Conservation (phyloP, 129 eudicot genomes). For the Apium graveolens region DNA sequence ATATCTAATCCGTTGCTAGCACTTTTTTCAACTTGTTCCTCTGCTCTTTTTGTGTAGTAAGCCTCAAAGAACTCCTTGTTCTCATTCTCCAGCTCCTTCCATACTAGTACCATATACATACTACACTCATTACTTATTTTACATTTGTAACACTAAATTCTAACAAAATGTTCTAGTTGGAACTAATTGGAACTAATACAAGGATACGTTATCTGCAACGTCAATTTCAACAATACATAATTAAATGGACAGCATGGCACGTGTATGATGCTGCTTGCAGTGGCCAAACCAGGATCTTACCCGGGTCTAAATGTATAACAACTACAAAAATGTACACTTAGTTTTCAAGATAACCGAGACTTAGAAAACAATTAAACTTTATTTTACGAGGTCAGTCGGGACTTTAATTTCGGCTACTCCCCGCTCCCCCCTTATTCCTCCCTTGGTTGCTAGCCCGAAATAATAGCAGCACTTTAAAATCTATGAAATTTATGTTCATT, state of each 20-base stretch:
- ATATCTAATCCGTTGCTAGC: not conserved
- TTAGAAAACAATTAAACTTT: no score
- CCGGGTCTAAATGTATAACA: no score
- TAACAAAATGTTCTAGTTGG: not conserved
- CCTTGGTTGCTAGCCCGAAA: not conserved
- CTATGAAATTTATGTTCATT: not conserved
- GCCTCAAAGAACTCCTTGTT: conserved; percentile 61
- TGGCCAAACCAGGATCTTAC: no score
- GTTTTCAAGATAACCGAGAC: no score
- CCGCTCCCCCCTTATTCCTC: no score
- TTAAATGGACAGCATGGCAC: no score
- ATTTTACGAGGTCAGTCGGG: no score
- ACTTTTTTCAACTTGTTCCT: not conserved
- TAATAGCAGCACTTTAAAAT: not conserved
- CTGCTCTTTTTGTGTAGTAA: conserved; percentile 32
- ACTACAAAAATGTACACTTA: no score
- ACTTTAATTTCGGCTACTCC: no score
- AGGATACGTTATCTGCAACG: not conserved
- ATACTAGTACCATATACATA: conserved; percentile 27
- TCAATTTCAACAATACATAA: not conserved
- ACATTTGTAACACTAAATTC: not conserved
- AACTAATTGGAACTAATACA: not conserved
- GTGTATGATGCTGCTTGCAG: no score
- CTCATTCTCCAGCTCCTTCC: conserved; percentile 85
- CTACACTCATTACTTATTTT: not conserved